Evolutionary conservation across 116 monocot species (phyloP), one percentile per base, ranked within the genome.

Genomic region (Trichopus zeylanicus): DNA sequence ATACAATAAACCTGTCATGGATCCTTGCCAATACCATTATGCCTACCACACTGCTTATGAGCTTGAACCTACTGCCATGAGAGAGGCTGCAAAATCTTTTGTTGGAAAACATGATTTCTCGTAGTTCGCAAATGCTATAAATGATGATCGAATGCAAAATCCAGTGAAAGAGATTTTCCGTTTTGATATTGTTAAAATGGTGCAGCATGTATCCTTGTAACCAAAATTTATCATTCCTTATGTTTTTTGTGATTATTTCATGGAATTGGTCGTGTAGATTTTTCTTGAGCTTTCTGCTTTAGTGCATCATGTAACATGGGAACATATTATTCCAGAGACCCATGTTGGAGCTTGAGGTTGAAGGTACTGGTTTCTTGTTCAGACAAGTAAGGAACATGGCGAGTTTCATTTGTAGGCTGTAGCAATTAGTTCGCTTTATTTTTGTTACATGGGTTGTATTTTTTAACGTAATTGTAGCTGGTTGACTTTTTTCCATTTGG

Each of bases 341-440:
- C 46, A 26, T 85, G 62, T 62, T 89, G 61, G 78, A 85, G 57
- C 76, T 89, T 53, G 89, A 85, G 73, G 78, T 89, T 34, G 89
- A 89, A 66, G 89, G 89, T 24, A 64, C 85, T 51, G 89, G 89
- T 60, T 89, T 89, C 55, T 65, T 89, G 32, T 85, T 75, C 66
- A 68, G 78, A 69, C 89, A 89, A 89, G 89, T 89, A 28, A 71
- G 89, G 31, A 89, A 89, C 75, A 89, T 89, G 89, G 89, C 81
- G 73, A 75, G 24, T 27, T 51, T 19, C 27, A 53, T 35, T 30
- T 62, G 12, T 16, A 10, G 16, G 3, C 6, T 11, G 7, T 46
- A n/a, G n/a, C n/a, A n/a, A n/a, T n/a, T n/a, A n/a, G n/a, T n/a
- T n/a, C n/a, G n/a, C 12, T 7, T 46, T 10, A 10, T 46, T 46